phyloP scores from a whole-genome alignment of 768 basidiomycete species.

The Suillus clintonianus region DNA sequence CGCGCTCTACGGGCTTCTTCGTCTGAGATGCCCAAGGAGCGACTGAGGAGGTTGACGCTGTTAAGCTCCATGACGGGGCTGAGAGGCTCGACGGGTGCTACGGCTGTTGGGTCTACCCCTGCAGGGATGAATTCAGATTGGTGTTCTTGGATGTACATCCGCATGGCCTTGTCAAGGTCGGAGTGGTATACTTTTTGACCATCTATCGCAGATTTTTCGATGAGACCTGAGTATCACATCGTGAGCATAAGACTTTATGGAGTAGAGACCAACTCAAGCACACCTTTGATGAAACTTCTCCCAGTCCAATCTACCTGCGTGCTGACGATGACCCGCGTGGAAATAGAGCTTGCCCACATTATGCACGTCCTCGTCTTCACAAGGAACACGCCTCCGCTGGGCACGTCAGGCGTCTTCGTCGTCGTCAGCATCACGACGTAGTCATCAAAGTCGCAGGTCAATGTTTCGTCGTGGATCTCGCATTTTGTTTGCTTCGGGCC shows the following conservation, averaged over 20 bases:
- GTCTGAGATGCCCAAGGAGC: slow-evolving; percentile 10
- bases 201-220: slow-evolving; percentile 87
- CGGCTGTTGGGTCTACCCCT: slow-evolving; percentile 62
- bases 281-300: slow-evolving; percentile 94
- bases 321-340: slow-evolving; percentile 81
- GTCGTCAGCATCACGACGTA: slow-evolving; percentile 84
- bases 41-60: slow-evolving; percentile 8
- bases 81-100: slow-evolving; percentile 48
- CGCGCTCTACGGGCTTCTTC: slow-evolving; percentile 46
- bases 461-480: slow-evolving; percentile 86
- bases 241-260: background rate
- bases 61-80: slow-evolving; percentile 20
- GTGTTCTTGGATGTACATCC: slow-evolving; percentile 86
- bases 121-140: slow-evolving; percentile 87
- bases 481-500: slow-evolving; percentile 97
- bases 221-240: slow-evolving; percentile 64
- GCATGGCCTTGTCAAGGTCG: slow-evolving; percentile 84
- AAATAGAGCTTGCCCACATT: slow-evolving; percentile 85
- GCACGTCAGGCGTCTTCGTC: slow-evolving; percentile 92
- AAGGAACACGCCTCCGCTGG: slow-evolving; percentile 87
- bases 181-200: slow-evolving; percentile 87
- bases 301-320: slow-evolving; percentile 96
- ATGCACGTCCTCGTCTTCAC: slow-evolving; percentile 95
- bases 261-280: slow-evolving; percentile 9
- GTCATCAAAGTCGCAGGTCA: slow-evolving; percentile 80